A percentile compares a stretch with the other conserved stretches of the same genome.
Evolutionary conservation across 371 early-diverging fungal species (phyloP).

Genomic region (Mortierella sp.): DNA sequence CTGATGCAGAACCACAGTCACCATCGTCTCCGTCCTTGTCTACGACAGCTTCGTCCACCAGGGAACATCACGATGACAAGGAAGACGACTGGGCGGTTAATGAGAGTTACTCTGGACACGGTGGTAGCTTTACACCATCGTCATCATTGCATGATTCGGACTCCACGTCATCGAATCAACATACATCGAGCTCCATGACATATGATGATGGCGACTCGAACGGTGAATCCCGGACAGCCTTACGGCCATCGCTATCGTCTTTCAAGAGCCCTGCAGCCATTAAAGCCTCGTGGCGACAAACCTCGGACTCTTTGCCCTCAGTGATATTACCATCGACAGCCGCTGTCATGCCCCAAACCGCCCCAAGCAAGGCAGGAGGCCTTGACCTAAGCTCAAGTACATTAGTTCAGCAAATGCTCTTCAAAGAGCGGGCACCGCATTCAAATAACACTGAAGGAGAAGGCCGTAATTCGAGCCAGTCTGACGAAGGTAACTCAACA

Average conservation of each 20-base stretch:
- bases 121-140: slow-evolving; percentile 5
- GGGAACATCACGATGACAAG: slow-evolving; percentile 35
- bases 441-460: slow-evolving; percentile 14
- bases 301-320: slow-evolving; percentile 36
- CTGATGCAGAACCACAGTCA: slow-evolving; percentile 32
- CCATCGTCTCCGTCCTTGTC: slow-evolving; percentile 15
- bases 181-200: slow-evolving; percentile 6
- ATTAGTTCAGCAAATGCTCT: slow-evolving; percentile 53
- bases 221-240: slow-evolving; percentile 1
- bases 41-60: slow-evolving; percentile 7
- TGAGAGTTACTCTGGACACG: slow-evolving; percentile 49
- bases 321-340: background rate
- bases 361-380: slow-evolving; percentile 37
- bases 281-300: slow-evolving; percentile 45
- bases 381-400: slow-evolving; percentile 54
- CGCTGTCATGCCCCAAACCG: background rate
- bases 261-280: slow-evolving; percentile 32
- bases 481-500: slow-evolving; percentile 29
- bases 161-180: background rate
- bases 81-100: slow-evolving; percentile 55
- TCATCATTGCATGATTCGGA: background rate
- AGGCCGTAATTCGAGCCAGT: background rate
- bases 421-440: slow-evolving; percentile 40
- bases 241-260: slow-evolving; percentile 20
- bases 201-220: background rate